Evolutionary conservation across 1,284 basidiomycete genomes (phyloP).

Genomic region (Puccinia hordei): DNA sequence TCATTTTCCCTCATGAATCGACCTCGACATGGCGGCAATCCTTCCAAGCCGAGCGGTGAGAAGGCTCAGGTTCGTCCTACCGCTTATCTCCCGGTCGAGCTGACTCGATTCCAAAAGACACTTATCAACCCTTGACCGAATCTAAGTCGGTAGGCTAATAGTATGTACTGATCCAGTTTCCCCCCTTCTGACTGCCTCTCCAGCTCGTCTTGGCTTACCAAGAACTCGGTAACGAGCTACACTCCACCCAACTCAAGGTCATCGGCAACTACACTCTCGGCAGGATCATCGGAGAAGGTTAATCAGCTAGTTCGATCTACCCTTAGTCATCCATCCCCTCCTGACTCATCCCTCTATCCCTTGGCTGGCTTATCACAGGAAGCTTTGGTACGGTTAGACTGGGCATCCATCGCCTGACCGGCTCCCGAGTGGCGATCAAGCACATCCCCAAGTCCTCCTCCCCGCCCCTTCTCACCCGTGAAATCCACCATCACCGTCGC

Average conservation of each 20-base stretch:
- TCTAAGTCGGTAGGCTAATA: no score
- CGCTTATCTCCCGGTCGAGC: no score
- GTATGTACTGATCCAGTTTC: neutral
- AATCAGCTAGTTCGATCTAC: slow-evolving; percentile 47
- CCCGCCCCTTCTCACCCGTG: slow-evolving; percentile 75
- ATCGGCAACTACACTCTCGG: slow-evolving; percentile 95
- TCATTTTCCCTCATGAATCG: slow-evolving; percentile 34
- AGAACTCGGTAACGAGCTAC: slow-evolving; percentile 91
- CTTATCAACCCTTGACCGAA: no score
- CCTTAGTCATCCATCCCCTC: slow-evolving; percentile 34
- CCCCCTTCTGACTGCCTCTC: no score
- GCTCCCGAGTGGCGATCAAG: slow-evolving; percentile 85
- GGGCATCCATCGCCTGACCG: slow-evolving; percentile 56
- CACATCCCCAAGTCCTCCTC: slow-evolving; percentile 93
- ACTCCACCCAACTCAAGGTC: slow-evolving; percentile 81
- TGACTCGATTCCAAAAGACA: neutral
- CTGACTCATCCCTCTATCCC: neutral
- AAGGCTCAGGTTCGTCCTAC: slow-evolving; percentile 36
- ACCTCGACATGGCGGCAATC: slow-evolving; percentile 9
- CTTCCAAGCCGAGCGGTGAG: slow-evolving; percentile 29
- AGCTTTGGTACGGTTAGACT: slow-evolving; percentile 58
- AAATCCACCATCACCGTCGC: slow-evolving; percentile 96
- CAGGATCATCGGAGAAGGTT: slow-evolving; percentile 92
- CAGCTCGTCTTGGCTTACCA: slow-evolving; percentile 91
- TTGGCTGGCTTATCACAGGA: slow-evolving; percentile 51